Evolutionary conservation across 2,329 filamentous ascomycete species (phyloP), one percentile per base, ranked within the genome.

Genomic region (Penicillium sumatraense): DNA sequence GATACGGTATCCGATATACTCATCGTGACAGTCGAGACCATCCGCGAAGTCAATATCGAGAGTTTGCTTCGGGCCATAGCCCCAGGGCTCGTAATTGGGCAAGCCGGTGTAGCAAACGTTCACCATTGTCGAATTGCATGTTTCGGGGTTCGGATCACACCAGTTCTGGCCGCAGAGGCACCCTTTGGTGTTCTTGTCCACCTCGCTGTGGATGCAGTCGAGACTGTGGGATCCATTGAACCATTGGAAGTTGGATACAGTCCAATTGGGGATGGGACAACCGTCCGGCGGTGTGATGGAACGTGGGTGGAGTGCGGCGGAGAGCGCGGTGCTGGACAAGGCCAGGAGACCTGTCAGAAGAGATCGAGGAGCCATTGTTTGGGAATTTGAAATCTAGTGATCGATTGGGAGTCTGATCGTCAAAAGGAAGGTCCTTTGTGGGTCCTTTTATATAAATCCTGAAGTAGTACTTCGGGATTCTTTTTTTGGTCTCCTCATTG

Each of bases 1-100:
- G 8, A 70, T 49, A 10, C 67, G 66, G 42, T 67, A 70, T 1
- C 66, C 67, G 45, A 67, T 67, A 44, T 69, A 69, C 45, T 68
- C 16, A 26, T 69, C 67, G 48, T 63, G 60, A 55, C 66, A 69
- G 23, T 41, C 24, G 21, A 67, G 54, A 2, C 67, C 67, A 29
- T 69, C 65, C 0, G 52, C 54, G 27, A 69, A 69, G 6, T 58
- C 56, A 45, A 69, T 68, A 10, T 61, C 55, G 3, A 69, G 63
- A 0, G 65, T 69, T 24, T 69, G 41, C 0, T 58, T 53, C 0
- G 66, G 66, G 0, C 67, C 66, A 40, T 68, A 69, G 0, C 67
- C 67, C 67, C 66, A 69, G 1, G 66, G 67, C n/a, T 67, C 45
- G 50, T 69, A 69, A 51, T 63, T 68, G 2, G 67, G 67, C 67